phyloP scores from a whole-genome alignment of 495 filamentous ascomycete species.

The Penicillium flavigenum region DNA sequence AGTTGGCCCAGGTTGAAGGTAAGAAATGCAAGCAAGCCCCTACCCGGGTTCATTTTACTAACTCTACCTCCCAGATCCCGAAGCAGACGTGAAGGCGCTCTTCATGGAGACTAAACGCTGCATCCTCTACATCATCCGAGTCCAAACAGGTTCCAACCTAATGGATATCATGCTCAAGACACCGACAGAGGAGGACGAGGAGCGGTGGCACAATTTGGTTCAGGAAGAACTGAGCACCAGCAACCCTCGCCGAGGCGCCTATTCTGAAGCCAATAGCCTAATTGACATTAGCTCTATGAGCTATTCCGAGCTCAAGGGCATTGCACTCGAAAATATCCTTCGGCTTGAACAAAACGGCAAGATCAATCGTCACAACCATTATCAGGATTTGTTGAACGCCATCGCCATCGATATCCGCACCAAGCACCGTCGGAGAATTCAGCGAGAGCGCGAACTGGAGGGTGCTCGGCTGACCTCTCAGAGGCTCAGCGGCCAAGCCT shows the following conservation, averaged over 20 bases:
- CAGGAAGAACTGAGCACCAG: constrained; percentile 74
- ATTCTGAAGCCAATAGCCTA: constrained; percentile 83
- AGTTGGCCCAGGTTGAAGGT: constrained; percentile 83
- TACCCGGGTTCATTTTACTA: constrained; percentile 1
- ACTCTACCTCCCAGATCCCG: constrained; percentile 60
- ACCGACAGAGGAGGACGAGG: constrained; percentile 81
- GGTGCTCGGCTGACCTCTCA: constrained; percentile 79
- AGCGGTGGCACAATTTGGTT: constrained; percentile 79
- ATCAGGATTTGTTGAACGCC: constrained; percentile 94
- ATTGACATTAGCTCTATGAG: constrained; percentile 86
- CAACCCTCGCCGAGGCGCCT: constrained; percentile 73
- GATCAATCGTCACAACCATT: constrained; percentile 87
- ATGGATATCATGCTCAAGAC: constrained; percentile 94
- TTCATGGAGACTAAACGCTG: constrained; percentile 99
- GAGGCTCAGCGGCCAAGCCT: constrained; percentile 86
- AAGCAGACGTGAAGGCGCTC: constrained; percentile 83
- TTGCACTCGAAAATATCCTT: constrained; percentile 91
- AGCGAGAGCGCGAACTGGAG: constrained; percentile 87
- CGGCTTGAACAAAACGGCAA: constrained; percentile 78
- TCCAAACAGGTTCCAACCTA: constrained; percentile 87
- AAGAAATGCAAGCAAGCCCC: constrained; percentile 15
- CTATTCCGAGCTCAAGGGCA: constrained; percentile 90
- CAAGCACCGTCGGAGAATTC: constrained; percentile 88
- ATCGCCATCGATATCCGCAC: constrained; percentile 96
- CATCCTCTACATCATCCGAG: constrained; percentile 94